Evolutionary conservation across 176 grass and related monocot species (phyloP).

Genomic region (Aegilops longissima): DNA sequence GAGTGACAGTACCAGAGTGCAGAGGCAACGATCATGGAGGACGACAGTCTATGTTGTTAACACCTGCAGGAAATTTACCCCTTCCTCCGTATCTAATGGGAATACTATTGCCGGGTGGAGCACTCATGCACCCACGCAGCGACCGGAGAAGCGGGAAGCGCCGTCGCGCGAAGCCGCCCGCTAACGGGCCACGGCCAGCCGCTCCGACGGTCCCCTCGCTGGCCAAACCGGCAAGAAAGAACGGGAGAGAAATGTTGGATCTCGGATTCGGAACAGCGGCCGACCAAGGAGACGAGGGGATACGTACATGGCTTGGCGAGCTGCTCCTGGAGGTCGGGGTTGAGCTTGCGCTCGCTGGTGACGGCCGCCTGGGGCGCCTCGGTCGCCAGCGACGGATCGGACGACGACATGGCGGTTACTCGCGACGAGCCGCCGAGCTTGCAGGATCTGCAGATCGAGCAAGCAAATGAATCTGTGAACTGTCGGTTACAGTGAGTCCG

Average conservation of each 20-base stretch:
- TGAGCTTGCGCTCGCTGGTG: conserved; percentile 55
- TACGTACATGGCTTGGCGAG: conserved; percentile 55
- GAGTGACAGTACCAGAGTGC: neutral
- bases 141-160: neutral
- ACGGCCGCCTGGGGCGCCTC: conserved; percentile 46
- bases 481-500: neutral
- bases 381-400: conserved; percentile 40
- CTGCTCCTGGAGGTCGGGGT: conserved; percentile 47
- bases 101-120: too few relatives aligned
- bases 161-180: too few relatives aligned
- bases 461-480: neutral
- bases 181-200: too few relatives aligned
- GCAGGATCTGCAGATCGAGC: conserved; percentile 25
- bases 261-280: neutral
- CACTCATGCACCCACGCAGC: too few relatives aligned
- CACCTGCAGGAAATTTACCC: neutral
- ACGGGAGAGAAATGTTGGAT: neutral
- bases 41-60: neutral
- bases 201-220: neutral
- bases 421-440: neutral
- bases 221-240: neutral
- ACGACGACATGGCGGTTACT: conserved; percentile 11
- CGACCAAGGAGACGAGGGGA: neutral
- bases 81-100: too few relatives aligned
- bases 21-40: neutral